Conservation (phyloP, 2,329 filamentous ascomycete genomes). For the Exophiala phaeomuriformis region DNA sequence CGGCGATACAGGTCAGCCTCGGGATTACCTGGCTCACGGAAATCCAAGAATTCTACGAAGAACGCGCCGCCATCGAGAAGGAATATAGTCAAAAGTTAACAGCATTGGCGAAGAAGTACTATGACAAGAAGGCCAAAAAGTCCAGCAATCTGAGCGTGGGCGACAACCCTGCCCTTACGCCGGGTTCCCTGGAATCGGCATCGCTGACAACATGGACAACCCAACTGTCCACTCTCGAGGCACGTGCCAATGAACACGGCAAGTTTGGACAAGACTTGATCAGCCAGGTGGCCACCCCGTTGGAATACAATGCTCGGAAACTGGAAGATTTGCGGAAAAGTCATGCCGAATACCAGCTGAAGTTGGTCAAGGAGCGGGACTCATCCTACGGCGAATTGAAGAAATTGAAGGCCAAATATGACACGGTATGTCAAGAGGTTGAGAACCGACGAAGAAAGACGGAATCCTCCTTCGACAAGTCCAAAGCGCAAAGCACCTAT, state of each 20-base stretch:
- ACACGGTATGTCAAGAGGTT: slow-evolving; percentile 85
- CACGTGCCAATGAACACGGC: slow-evolving; percentile 81
- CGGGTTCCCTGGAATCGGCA: slow-evolving; percentile 90
- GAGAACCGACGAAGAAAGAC: slow-evolving; percentile 92
- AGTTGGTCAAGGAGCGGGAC: slow-evolving; percentile 84
- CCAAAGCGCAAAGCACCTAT: slow-evolving; percentile 83
- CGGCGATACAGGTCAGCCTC: slow-evolving; percentile 54
- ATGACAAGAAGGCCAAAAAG: slow-evolving; percentile 92
- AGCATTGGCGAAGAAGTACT: slow-evolving; percentile 88
- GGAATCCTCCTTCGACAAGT: slow-evolving; percentile 87
- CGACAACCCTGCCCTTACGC: slow-evolving; percentile 85
- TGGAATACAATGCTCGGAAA: slow-evolving; percentile 64
- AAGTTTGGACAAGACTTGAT: slow-evolving; percentile 72
- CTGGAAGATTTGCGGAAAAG: slow-evolving; percentile 92
- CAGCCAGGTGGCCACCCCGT: slow-evolving; percentile 72
- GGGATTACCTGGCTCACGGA: slow-evolving; percentile 95
- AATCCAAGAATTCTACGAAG: slow-evolving; percentile 93
- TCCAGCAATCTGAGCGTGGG: slow-evolving; percentile 82
- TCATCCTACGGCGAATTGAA: slow-evolving; percentile 73
- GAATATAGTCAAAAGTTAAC: slow-evolving; percentile 88
- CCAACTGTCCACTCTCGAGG: slow-evolving; percentile 83
- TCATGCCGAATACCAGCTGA: slow-evolving; percentile 79
- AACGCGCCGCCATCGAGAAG: slow-evolving; percentile 88
- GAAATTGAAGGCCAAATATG: slow-evolving; percentile 90
- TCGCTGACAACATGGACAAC: slow-evolving; percentile 96